These are phyloP conservation scores for Paraphaeosphaeria sporulosa DNA, from an alignment of 2,329 filamentous ascomycete species.

Conservation along the genomic window DNA sequence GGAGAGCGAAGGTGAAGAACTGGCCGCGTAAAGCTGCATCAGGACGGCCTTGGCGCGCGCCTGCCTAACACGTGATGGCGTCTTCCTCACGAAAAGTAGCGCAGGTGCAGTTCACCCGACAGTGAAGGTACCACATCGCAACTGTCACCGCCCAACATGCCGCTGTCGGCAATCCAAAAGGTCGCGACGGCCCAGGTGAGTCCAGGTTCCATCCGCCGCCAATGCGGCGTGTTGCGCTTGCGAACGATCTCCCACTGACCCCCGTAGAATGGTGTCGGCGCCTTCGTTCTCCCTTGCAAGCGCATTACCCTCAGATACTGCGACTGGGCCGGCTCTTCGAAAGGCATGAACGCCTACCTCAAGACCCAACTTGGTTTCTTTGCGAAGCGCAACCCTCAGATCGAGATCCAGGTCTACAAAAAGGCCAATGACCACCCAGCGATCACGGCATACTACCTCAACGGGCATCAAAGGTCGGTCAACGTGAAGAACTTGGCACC, in stretches of 20 bases:
- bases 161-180: slow-evolving; percentile 59
- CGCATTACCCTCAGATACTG: slow-evolving; percentile 96
- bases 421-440: slow-evolving; percentile 90
- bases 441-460: slow-evolving; percentile 90
- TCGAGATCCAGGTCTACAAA: slow-evolving; percentile 92
- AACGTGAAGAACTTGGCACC: slow-evolving; percentile 88
- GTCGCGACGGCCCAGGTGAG: slow-evolving; percentile 65
- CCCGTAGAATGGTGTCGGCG: slow-evolving; percentile 88
- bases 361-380: slow-evolving; percentile 78
- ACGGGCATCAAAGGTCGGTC: slow-evolving; percentile 82
- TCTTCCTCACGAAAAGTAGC: slow-evolving; percentile 26
- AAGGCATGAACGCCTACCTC: slow-evolving; percentile 92
- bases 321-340: slow-evolving; percentile 92
- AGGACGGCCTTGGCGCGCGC: slow-evolving; percentile 29
- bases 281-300: slow-evolving; percentile 97
- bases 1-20: slow-evolving; percentile 29
- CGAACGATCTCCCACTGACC: slow-evolving; percentile 20
- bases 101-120: slow-evolving; percentile 10
- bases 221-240: neutral
- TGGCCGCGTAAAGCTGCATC: slow-evolving; percentile 2
- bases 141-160: slow-evolving; percentile 50
- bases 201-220: slow-evolving; percentile 14
- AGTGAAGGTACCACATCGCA: slow-evolving; percentile 16
- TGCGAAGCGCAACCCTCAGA: slow-evolving; percentile 80
- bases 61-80: slow-evolving; percentile 36